Conservation (phyloP, 331 rosid species). For the Ulmus americana region DNA sequence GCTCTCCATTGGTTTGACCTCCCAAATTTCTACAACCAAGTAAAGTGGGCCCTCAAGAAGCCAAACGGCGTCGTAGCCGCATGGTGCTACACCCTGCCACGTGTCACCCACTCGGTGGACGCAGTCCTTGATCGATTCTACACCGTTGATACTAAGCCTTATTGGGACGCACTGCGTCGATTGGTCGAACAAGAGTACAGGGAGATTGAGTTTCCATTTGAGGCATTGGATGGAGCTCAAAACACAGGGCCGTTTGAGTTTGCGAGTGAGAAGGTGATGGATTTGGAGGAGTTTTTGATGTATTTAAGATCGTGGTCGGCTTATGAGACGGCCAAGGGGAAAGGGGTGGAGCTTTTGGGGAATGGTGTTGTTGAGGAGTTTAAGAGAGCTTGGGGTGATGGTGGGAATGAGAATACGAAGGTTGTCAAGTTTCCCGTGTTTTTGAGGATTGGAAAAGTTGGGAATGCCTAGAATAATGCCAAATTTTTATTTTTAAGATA, state of each 20-base stretch:
- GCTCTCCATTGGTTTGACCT: conserved; percentile 72
- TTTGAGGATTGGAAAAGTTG: conserved; percentile 60
- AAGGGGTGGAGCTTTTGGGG: conserved; percentile 61
- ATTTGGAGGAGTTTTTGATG: conserved; percentile 36
- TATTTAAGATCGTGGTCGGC: conserved; percentile 65
- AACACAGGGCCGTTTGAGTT: conserved; percentile 60
- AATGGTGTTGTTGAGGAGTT: conserved; percentile 38
- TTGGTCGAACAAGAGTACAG: conserved; percentile 40
- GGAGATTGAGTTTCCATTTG: conserved; percentile 66
- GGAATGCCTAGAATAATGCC: conserved; percentile 16
- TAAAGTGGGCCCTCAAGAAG: conserved; percentile 51
- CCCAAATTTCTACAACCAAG: conserved; percentile 51
- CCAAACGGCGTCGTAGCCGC: conserved; percentile 74
- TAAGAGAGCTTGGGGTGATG: conserved; percentile 50
- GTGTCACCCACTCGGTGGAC: conserved; percentile 38
- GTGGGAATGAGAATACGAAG: conserved; percentile 25
- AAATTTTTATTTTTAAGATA: too few species aligned
- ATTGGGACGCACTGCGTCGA: conserved; percentile 39
- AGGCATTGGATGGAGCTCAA: conserved; percentile 46
- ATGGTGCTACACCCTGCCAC: conserved; percentile 57
- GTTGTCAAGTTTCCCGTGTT: conserved; percentile 44
- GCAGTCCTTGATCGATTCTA: conserved; percentile 30
- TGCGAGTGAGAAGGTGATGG: conserved; percentile 41
- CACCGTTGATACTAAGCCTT: conserved; percentile 18
- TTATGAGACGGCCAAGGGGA: conserved; percentile 60